These are phyloP conservation scores for Schwanniomyces pseudopolymorphus DNA, from an alignment of 805 yeast genomes.

Conservation along the genomic window DNA sequence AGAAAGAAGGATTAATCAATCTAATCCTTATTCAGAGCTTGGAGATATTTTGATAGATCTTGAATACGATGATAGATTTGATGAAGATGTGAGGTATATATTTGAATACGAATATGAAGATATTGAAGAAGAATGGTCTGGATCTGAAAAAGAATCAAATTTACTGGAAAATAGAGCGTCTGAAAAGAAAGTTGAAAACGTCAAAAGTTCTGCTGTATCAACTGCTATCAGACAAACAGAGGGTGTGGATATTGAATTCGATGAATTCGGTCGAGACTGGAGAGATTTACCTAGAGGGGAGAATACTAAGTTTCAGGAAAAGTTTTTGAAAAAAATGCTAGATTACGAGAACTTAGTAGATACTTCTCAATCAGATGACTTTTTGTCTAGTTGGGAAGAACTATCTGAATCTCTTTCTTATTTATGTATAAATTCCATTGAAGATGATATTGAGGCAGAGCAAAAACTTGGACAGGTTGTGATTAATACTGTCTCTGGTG, in stretches of 20 bases:
- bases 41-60: constrained; percentile 55
- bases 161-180: background rate
- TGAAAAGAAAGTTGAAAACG: background rate
- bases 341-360: constrained; percentile 15
- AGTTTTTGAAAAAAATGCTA: constrained; percentile 16
- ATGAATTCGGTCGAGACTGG: constrained; percentile 67
- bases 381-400: constrained; percentile 26
- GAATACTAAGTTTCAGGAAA: constrained; percentile 33
- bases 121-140: constrained; percentile 17
- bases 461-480: constrained; percentile 37
- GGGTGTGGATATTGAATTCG: constrained; percentile 44
- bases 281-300: constrained; percentile 66
- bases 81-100: constrained; percentile 64
- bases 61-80: constrained; percentile 63
- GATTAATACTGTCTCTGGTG: constrained; percentile 52
- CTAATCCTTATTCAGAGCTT: constrained; percentile 36
- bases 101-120: constrained; percentile 54
- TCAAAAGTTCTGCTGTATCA: background rate
- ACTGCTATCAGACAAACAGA: constrained; percentile 19
- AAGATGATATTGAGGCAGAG: constrained; percentile 21
- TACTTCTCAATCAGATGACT: constrained; percentile 23
- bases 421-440: constrained; percentile 23
- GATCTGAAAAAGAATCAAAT: constrained; percentile 10
- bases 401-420: constrained; percentile 22
- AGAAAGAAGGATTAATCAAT: constrained; percentile 17